Evolutionary conservation across 441 rosid genomes (phyloP), one percentile per base, ranked within the genome.

Genomic region (Pelargonium fulgidum): DNA sequence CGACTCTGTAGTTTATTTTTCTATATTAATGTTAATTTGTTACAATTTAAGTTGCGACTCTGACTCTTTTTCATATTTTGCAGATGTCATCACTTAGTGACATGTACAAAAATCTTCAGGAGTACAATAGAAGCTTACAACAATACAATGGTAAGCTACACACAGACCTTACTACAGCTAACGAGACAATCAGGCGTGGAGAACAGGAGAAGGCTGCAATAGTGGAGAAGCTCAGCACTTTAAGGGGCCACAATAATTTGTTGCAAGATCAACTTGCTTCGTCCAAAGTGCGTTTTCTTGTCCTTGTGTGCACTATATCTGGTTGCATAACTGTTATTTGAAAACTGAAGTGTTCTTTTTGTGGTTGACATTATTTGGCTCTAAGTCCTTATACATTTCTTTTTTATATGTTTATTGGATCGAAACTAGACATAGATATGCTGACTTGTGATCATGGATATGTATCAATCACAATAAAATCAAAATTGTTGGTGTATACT

Each of bases 71-170:
- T 69, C 62, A 58, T 13, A 1, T 65, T 17, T 65, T 75, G 76
- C 83, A 86, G 90, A 85, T 87, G 75, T 75, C 79, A 39, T 85
- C 89, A 1, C 73, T 84, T 4, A 85, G 82, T 78, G 89, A 85
- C 70, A 85, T 85, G 87, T 84, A 85, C 81, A 82, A 80, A 77
- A 79, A 82, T 69, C 71, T 85, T 17, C 89, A 84, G 79, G 89
- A 86, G 75, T 84, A 84, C 72, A 86, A 86, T 70, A 78, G 88
- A 61, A 86, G 88, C 78, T 72, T 86, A 77, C 90, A 86, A 78
- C 84, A 84, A 56, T 86, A 86, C 68, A 86, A 86, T 56, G 77
- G 83, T 76, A 86, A 84, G 70, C 88, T 86, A n/a, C 90, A 86
- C 78, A 76, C 80, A 9, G 90, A 84, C 71, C 85, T 86, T 64